phyloP scores from a whole-genome alignment of 257 asterid species.

The Solanum gracilifrons region DNA sequence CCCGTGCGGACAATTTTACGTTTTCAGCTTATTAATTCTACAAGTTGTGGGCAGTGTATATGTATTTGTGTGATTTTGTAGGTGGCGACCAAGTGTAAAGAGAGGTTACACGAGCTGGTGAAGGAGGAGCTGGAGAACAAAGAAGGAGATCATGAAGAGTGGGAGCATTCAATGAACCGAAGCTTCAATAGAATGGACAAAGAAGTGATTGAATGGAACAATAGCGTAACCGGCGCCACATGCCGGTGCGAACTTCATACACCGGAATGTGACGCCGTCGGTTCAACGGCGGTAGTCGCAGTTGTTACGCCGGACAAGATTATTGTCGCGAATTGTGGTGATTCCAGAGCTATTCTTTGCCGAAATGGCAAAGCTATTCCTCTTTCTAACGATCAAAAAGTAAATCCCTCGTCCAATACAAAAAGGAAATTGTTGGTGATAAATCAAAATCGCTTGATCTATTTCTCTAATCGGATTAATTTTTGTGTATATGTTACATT shows the following conservation, averaged over 20 bases:
- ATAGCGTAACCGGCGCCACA: conserved; percentile 2
- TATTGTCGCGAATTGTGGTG: conserved; percentile 70
- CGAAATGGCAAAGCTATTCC: conserved; percentile 56
- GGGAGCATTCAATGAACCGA: conserved; percentile 50
- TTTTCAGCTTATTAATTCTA: neutral
- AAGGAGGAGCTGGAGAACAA: conserved; percentile 41
- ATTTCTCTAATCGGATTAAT: neutral
- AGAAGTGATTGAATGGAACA: conserved; percentile 32
- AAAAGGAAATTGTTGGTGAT: neutral
- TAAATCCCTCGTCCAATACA: neutral
- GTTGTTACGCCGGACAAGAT: conserved; percentile 36
- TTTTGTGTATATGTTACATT: neutral
- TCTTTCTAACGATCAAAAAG: conserved; percentile 68
- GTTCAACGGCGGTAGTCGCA: conserved; percentile 70
- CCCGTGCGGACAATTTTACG: neutral
- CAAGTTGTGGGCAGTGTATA: neutral
- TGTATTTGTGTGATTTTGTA: neutral
- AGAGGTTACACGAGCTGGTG: conserved; percentile 58
- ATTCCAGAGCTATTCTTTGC: conserved; percentile 75
- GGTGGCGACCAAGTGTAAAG: conserved; percentile 64
- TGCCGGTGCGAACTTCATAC: conserved; percentile 64
- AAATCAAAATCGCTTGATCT: neutral
- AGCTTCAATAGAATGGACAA: conserved; percentile 72
- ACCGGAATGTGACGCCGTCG: conserved; percentile 66
- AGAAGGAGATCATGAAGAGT: conserved; percentile 2